These are phyloP conservation scores for Inonotus obliquus DNA, from an alignment of 1,284 basidiomycete genomes.

Conservation along the genomic window DNA sequence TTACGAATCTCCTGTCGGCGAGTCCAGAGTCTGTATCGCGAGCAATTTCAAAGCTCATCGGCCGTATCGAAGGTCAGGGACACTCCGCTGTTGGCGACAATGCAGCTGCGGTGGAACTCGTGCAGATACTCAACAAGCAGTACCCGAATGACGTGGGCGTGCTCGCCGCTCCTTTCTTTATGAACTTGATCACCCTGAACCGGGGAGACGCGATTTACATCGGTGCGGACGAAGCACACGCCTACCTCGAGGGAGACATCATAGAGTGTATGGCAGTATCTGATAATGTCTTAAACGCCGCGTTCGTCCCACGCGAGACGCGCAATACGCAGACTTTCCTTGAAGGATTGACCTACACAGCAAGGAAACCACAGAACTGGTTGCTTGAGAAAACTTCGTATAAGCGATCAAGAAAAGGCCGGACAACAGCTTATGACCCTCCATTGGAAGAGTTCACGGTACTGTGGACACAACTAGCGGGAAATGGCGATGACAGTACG, in stretches of 20 bases:
- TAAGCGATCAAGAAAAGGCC: conserved; percentile 12
- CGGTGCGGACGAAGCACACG: conserved; percentile 62
- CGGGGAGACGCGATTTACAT: conserved; percentile 59
- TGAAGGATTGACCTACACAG: conserved; percentile 20
- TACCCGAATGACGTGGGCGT: conserved; percentile 59
- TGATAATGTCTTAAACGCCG: conserved; percentile 35
- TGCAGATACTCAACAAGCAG: conserved; percentile 45
- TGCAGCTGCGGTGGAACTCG: conserved; percentile 35
- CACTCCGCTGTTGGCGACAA: conserved; percentile 24
- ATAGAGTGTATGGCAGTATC: conserved; percentile 35
- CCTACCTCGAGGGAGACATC: conserved; percentile 54
- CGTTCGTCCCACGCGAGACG: conserved; percentile 28
- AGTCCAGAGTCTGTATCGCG: conserved; percentile 33
- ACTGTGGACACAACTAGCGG: conserved; percentile 18
- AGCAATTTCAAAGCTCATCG: conserved; percentile 34
- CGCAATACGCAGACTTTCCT: conserved; percentile 25
- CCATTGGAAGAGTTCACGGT: conserved; percentile 23
- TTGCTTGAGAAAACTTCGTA: conserved; percentile 15
- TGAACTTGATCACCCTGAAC: conserved; percentile 55
- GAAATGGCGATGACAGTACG: not conserved
- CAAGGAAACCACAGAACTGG: conserved; percentile 17
- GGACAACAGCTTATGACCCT: conserved; percentile 20
- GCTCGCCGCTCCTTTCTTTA: conserved; percentile 55
- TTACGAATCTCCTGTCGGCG: conserved; percentile 40
- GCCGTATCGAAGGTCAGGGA: conserved; percentile 31